Base-by-base conservation (phyloP, 176 grass and related monocot genomes). In the Aegilops tauschii region DNA sequence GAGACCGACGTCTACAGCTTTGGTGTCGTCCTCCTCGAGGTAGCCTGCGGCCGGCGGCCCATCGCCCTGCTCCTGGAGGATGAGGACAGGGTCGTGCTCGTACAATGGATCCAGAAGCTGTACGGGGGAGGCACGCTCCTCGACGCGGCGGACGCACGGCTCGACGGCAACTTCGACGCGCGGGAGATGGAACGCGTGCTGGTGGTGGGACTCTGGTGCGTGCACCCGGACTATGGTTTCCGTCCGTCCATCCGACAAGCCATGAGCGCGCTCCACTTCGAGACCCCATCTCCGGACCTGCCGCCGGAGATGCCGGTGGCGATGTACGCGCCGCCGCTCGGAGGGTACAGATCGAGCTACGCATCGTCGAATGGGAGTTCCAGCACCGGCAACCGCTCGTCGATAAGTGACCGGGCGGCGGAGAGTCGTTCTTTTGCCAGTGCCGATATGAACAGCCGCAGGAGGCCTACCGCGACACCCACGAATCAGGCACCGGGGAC, bases 1-100 rank as follows among this genome's bases (percentile, higher is more conserved):
- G 73, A 76, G 45, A 31, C 45, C 27, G 47, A 76, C 44, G 28
- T 76, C 13, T 76, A 76, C 47, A 76, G 47, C 45, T 76, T 76
- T 28, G 73, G 73, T 0, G 1, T 76, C 16, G 45, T 76, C 73
- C 39, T 73, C 39, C 73, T 76, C 8, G 73, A 76, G 73, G 17
- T 76, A 8, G 73, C 73, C 45, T 76, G 73, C 16, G 73, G 73
- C 0, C 12, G 13, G 7, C 2, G 0, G 7, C 64, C 64, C 28
- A 21, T 65, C 27, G 12, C 12, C 63, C 25, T 12, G 12, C 12
- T 11, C 12, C 3, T 1, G 1, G 63, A 65, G 3, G 27, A 65
- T 12, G 27, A 65, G 63, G 0, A 12, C 11, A 30, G 0, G 1
- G 63, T 14, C 4, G 11, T 65, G 27, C 63, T 65, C 3, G 63